Percentiles rank a stretch among this genome's conserved stretches.
Evolutionary conservation across 2,329 filamentous ascomycete genomes (phyloP).

Genomic region (Alternaria ventricosa): DNA sequence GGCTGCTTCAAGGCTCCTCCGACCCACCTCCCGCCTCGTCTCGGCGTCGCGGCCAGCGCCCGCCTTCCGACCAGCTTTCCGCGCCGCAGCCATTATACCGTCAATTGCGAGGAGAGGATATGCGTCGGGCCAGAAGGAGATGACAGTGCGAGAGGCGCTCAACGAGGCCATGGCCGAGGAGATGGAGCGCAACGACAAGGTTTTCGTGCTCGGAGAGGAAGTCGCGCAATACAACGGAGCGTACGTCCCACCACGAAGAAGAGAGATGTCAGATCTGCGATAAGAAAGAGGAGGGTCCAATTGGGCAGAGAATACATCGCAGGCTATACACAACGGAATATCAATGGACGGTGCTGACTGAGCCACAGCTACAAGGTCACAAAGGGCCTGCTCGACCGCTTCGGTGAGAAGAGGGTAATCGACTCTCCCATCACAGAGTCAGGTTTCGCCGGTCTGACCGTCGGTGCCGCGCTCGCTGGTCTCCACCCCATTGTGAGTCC

Average conservation of each 20-base stretch:
- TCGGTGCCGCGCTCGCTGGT: conserved; percentile 93
- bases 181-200: conserved; percentile 91
- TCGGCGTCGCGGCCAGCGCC: conserved; percentile 61
- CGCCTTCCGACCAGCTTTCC: conserved; percentile 61
- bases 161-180: conserved; percentile 99
- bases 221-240: conserved; percentile 99
- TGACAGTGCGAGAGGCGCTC: conserved; percentile 95
- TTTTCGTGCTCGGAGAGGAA: conserved; percentile 96
- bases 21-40: conserved; percentile 68
- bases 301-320: conserved; percentile 1
- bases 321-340: not conserved
- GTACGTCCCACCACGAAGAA: conserved; percentile 52
- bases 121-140: conserved; percentile 78
- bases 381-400: conserved; percentile 94
- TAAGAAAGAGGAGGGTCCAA: not conserved
- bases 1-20: conserved; percentile 67
- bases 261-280: conserved; percentile 12
- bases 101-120: conserved; percentile 61
- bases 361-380: conserved; percentile 88
- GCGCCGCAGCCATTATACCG: conserved; percentile 55
- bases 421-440: conserved; percentile 98
- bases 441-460: conserved; percentile 90
- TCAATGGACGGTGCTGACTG: conserved; percentile 46
- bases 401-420: conserved; percentile 96
- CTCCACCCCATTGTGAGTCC: conserved; percentile 85